Conservation (phyloP, 1,139 yeast species). For the Pichia sp. region DNA sequence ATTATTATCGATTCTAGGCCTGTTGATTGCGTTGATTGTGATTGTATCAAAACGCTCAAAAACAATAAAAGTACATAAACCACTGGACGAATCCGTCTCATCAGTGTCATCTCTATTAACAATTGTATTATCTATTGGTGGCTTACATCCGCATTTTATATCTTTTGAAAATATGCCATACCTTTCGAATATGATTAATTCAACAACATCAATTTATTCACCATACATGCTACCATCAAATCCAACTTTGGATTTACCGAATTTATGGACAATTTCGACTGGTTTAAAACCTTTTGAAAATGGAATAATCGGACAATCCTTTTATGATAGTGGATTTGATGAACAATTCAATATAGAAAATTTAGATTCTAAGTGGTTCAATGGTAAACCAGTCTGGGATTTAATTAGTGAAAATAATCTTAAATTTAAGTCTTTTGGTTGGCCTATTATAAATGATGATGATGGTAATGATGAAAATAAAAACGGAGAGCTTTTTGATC, state of each 20-base stretch:
- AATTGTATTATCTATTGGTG: slow-evolving; percentile 70
- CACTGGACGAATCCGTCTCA: not conserved
- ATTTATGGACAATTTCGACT: slow-evolving; percentile 86
- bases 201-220: slow-evolving; percentile 48
- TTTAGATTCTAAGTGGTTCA: slow-evolving; percentile 65
- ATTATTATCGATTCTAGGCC: not conserved
- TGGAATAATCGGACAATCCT: slow-evolving; percentile 82
- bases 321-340: slow-evolving; percentile 54
- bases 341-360: slow-evolving; percentile 61
- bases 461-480: not conserved
- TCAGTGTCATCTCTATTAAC: slow-evolving; percentile 54
- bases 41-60: slow-evolving; percentile 2
- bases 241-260: slow-evolving; percentile 86
- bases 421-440: slow-evolving; percentile 81
- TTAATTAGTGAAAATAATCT: slow-evolving; percentile 66
- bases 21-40: slow-evolving; percentile 8
- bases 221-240: slow-evolving; percentile 85
- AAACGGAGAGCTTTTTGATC: slow-evolving; percentile 26
- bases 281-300: slow-evolving; percentile 81
- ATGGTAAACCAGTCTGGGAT: slow-evolving; percentile 86
- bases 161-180: slow-evolving; percentile 62
- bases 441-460: slow-evolving; percentile 68
- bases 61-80: not conserved
- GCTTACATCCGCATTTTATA: slow-evolving; percentile 89
- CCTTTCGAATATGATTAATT: slow-evolving; percentile 48